Conservation (phyloP, 139 green algal species). For the Tetraselmis chui region DNA sequence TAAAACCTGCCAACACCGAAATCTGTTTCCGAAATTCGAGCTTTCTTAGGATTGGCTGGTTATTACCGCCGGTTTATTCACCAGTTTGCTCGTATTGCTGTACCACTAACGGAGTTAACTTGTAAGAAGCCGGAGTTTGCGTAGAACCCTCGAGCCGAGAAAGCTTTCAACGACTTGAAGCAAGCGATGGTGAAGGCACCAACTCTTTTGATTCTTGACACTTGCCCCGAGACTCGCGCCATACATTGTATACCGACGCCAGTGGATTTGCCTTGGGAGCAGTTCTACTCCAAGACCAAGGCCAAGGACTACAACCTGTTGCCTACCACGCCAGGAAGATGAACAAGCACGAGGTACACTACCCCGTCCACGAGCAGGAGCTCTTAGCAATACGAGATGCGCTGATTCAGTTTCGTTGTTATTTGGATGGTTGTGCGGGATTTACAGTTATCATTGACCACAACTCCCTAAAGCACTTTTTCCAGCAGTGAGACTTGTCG, state of each 20-base stretch:
- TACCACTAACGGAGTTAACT: neutral
- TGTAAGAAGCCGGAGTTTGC: neutral
- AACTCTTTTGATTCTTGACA: neutral
- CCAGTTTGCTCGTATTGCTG: neutral
- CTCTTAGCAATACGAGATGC: neutral
- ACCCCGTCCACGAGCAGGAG: neutral
- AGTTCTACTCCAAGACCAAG: neutral
- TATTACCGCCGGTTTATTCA: neutral
- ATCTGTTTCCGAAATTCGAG: neutral
- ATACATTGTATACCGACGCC: conserved; percentile 3
- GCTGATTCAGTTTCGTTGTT: neutral
- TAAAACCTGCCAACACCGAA: neutral
- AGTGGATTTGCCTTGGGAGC: neutral
- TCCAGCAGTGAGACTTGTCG: neutral
- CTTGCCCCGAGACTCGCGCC: neutral
- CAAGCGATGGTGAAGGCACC: neutral
- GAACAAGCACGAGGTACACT: neutral
- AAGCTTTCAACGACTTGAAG: neutral
- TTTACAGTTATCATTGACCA: neutral
- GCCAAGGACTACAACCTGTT: neutral
- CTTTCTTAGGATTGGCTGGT: neutral
- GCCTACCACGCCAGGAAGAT: neutral
- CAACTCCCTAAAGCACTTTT: neutral
- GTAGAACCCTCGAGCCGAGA: neutral
- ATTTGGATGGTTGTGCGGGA: neutral